Base-by-base conservation (phyloP, 1,139 yeast species). In the Debaryomycetaceae sp. region DNA sequence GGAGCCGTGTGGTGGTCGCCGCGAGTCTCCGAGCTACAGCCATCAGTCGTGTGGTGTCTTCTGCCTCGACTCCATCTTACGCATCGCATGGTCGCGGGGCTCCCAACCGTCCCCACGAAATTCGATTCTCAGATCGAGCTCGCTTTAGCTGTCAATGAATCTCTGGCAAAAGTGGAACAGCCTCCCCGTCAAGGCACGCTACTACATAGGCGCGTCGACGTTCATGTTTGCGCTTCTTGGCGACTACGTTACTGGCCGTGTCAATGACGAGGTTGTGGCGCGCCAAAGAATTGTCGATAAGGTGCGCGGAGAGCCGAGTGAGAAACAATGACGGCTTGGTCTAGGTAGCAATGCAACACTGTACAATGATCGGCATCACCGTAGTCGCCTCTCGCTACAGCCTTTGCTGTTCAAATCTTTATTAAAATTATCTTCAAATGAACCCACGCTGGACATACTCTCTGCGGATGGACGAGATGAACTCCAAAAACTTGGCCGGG, bases 401-500 rank as follows among this genome's bases (percentile, higher is more conserved):
- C 10, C 11, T 19, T 10, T 10, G 11, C 21, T 4, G 13, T 18
- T 18, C 6, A 11, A 14, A 21, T 20, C 18, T 3, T 17, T 3
- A 11, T 27, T 27, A 17, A 27, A 18, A n/a, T n/a, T n/a, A n/a
- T 10, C 25, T 23, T 34, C 36, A 38, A 37, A 60, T 54, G 40
- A 61, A 47, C 24, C 58, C 56, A 34, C 52, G 56, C 34, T 46
- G 38, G 28, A 53, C 51, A 40, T 52, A 67, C 29, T 62, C 66
- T 48, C 61, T 66, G 53, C 70, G 61, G 31, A 57, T 53, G 25
- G 63, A 58, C 30, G 69, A 59, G 60, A 78, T 78, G 51, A 70
- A 83, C 56, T 83, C 93, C 58, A 84, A 79, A 59, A 85, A 84
- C 45, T 71, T 76, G 36, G 94, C 93, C 33, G 91, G 94, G 53